Percentiles rank a stretch among this genome's conserved stretches.
Conservation (phyloP, 2,329 filamentous ascomycete species). For the Chaetomium sp. region DNA sequence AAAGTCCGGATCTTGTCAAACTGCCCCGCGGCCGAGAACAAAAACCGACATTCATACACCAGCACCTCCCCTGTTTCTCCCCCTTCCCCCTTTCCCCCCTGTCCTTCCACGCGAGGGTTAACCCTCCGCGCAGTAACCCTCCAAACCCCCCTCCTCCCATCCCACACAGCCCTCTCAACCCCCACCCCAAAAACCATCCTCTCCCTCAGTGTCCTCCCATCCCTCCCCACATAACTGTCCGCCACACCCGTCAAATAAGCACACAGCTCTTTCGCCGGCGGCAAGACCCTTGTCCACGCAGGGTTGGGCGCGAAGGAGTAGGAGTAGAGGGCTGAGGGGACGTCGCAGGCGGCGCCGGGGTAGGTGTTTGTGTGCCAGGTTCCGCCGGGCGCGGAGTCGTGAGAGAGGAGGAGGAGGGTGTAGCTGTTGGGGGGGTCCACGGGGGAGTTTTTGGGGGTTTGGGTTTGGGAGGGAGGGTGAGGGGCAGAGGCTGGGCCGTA, state of each 20-base stretch:
- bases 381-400: constrained; percentile 50
- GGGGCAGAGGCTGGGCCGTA: constrained; percentile 37
- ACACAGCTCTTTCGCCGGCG: constrained; percentile 49
- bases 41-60: constrained; percentile 35
- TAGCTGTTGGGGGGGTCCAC: constrained; percentile 42
- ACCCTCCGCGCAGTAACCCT: constrained; percentile 26
- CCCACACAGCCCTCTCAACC: constrained; percentile 36
- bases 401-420: constrained; percentile 56
- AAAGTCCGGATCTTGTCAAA: constrained; percentile 31
- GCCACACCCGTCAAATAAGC: constrained; percentile 51
- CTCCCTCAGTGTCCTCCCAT: constrained; percentile 20
- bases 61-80: constrained; percentile 9
- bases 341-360: constrained; percentile 49
- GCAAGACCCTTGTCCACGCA: constrained; percentile 53
- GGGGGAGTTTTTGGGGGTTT: too few species aligned
- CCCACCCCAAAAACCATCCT: constrained; percentile 35
- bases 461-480: too few species aligned
- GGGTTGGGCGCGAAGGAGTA: constrained; percentile 55
- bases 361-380: constrained; percentile 61
- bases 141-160: constrained; percentile 31
- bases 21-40: constrained; percentile 32
- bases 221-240: constrained; percentile 32
- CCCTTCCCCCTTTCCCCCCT: neutral
- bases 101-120: constrained; percentile 12
- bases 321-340: constrained; percentile 55